Conservation (phyloP, 768 basidiomycete species). For the Ramaria rubella region DNA sequence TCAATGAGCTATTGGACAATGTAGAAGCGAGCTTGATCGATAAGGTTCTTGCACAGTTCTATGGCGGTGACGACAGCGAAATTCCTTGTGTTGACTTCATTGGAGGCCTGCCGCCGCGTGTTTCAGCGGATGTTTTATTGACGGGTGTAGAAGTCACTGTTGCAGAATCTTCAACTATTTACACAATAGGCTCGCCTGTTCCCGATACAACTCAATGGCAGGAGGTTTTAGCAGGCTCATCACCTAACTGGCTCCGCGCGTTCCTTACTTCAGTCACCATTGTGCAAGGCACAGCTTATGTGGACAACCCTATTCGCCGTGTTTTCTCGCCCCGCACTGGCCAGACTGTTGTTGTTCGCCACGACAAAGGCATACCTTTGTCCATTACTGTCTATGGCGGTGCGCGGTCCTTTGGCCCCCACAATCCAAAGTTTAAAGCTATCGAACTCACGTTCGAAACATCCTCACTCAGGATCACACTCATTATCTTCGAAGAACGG, state of each 20-base stretch:
- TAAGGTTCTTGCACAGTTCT: constrained; percentile 72
- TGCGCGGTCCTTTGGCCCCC: constrained; percentile 72
- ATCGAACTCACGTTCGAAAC: constrained; percentile 61
- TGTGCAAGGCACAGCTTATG: constrained; percentile 78
- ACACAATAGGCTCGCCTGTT: constrained; percentile 35
- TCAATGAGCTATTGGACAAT: constrained; percentile 85
- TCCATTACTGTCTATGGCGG: constrained; percentile 68
- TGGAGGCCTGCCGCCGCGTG: constrained; percentile 39
- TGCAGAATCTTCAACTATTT: constrained; percentile 42
- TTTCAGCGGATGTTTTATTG: constrained; percentile 14
- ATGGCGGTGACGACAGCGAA: constrained; percentile 63
- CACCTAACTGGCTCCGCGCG: constrained; percentile 81
- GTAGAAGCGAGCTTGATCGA: constrained; percentile 72
- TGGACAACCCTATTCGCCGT: constrained; percentile 85
- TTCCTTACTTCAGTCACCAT: constrained; percentile 74
- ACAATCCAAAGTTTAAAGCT: constrained; percentile 74
- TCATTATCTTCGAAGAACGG: constrained; percentile 82
- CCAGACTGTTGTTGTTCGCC: constrained; percentile 67
- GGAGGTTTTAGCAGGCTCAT: constrained; percentile 72
- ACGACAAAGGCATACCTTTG: constrained; percentile 39
- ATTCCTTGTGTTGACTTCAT: constrained; percentile 87
- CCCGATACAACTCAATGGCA: constrained; percentile 75
- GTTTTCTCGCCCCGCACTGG: constrained; percentile 74
- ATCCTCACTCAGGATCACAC: constrained; percentile 49
- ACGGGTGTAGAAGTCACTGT: constrained; percentile 13